Conservation (phyloP, 306 rosid genomes). For the Dryas drummondii region DNA sequence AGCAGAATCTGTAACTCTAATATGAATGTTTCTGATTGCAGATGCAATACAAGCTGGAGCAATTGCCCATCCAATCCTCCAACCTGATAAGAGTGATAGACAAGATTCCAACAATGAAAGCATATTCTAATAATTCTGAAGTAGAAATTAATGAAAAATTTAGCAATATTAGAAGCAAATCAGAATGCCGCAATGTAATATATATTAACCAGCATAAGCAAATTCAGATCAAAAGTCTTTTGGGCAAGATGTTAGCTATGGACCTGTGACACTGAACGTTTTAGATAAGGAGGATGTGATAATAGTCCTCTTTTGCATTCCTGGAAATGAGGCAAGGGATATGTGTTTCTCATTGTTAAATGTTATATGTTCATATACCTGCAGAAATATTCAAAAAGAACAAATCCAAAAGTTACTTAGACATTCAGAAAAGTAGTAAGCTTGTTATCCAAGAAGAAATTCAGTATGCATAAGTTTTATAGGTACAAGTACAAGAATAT, state of each 20-base stretch:
- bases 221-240: not conserved
- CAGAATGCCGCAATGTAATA: not conserved
- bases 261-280: slow-evolving; percentile 73
- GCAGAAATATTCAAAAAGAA: slow-evolving; percentile 25
- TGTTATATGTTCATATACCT: slow-evolving; percentile 79
- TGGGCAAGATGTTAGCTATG: not conserved
- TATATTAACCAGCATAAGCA: not conserved
- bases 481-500: not conserved
- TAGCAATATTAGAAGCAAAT: not conserved
- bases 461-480: not conserved
- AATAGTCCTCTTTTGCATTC: slow-evolving; percentile 78
- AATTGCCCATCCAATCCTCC: slow-evolving; percentile 96
- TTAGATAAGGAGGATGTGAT: slow-evolving; percentile 84
- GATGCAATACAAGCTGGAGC: slow-evolving; percentile 73
- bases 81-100: slow-evolving; percentile 64
- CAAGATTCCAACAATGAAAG: slow-evolving; percentile 22
- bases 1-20: slow-evolving; percentile 64
- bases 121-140: slow-evolving; percentile 6
- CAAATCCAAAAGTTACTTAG: not conserved
- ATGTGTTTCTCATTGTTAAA: slow-evolving; percentile 56
- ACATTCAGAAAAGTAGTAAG: too few relatives aligned
- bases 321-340: slow-evolving; percentile 74
- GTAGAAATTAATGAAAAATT: not conserved
- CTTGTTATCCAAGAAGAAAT: too few relatives aligned
- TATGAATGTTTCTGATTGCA: slow-evolving; percentile 77